Evolutionary conservation across 352 stramenopile species (phyloP), one percentile per base, ranked within the genome.

Genomic region (Phytophthora pini): DNA sequence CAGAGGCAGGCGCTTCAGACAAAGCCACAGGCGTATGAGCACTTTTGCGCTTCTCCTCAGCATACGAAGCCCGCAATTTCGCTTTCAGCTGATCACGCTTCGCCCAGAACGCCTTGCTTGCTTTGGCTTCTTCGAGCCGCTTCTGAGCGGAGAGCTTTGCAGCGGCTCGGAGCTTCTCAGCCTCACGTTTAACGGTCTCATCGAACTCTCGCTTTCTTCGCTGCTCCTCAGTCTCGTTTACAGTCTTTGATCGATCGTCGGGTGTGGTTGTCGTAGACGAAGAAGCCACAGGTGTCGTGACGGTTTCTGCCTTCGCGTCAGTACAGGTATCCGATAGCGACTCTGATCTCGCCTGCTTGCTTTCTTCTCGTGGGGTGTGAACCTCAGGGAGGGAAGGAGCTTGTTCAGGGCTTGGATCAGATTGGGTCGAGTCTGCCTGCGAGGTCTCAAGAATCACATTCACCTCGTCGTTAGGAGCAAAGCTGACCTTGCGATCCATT

Each of bases 141-240:
- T 93, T 92, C 44, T 89, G 80, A 1, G 85, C 87, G 2, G 84
- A 92, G 48, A 89, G 61, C 43, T 88, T 91, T 6, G 82, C 76
- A 34, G 82, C 76, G 34, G 88, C 57, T 40, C 87, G 80, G 56
- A 95, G 63, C 12, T 82, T 74, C 46, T 90, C 70, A 4, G 80
- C 82, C 61, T 94, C 82, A 3, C 77, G 77, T 24, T 88, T 68
- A 22, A 93, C 84, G n/a, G 61, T 85, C 54, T 86, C 77, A 36
- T 88, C 69, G 24, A 89, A 79, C 40, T 90, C 77, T 43, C 70
- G 71, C 32, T 76, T 74, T 39, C 70, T 82, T 3, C 79, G 70
- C 36, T 88, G 57, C 43, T 72, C 65, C 10, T 84, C 71, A 9
- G 74, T 74, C 44, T 77, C 70, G 20, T 55, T 20, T 64, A 57